Evolutionary conservation across 2,329 filamentous ascomycete genomes (phyloP), one percentile per base, ranked within the genome.

Genomic region (Epichloe hybrida): DNA sequence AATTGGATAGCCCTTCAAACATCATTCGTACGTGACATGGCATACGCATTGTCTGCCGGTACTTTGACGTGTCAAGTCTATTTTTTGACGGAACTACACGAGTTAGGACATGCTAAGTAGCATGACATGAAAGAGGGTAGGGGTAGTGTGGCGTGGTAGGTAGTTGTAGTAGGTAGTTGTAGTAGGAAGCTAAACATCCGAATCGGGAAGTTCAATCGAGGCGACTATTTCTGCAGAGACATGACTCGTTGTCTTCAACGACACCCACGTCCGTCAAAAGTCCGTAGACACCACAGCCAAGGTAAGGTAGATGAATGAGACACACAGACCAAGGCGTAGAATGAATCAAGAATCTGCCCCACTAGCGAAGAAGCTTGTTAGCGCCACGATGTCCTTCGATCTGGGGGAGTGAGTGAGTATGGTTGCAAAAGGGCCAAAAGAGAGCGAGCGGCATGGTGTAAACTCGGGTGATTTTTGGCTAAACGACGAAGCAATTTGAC

Each of bases 161-260:
- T 31, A 31, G 17, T 23, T 21, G 43, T 17, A 35, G 44, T 17
- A 12, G 15, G 12, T 31, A 31, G 17, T 23, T 21, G 43, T 17
- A 35, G 44, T 17, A 12, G 15, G 12, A 46, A 34, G 35, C 44
- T 37, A 9, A 13, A 21, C 17, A 42, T 49, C 47, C 31, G 23
- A 49, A 49, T 49, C 47, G 47, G 47, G 47, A 42, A 42, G 27
- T 27, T 42, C 38, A 42, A 34, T 36, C 23, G 47, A 49, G 38
- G 17, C 34, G 12, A 36, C 39, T 21, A 3, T 21, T 21, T 21
- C 20, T 42, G 47, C 39, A 42, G 47, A 21, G n/a, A 12, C 31
- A 49, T 48, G 46, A 48, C 27, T 42, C 46, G 38, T 41, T 34
- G 38, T 36, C 37, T 15, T 47, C 35, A 39, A 36, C 27, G 23